Conservation (phyloP, 2,329 filamentous ascomycete genomes). For the Ascochyta rabiei region DNA sequence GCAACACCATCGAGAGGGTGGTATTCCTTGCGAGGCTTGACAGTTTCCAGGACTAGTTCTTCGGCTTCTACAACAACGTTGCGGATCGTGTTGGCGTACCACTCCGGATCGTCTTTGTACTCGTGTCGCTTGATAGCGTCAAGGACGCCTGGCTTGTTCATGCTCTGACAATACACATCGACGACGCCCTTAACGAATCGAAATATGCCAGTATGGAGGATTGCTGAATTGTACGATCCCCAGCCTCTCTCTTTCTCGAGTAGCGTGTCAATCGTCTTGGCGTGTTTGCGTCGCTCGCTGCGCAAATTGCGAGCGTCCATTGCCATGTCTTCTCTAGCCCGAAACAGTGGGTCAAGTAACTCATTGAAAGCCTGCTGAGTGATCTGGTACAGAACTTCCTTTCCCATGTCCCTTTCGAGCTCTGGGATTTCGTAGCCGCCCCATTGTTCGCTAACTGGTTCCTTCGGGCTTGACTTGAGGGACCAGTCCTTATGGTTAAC, state of each 20-base stretch:
- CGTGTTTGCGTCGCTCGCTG: slow-evolving; percentile 33
- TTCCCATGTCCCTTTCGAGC: slow-evolving; percentile 80
- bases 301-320: slow-evolving; percentile 62
- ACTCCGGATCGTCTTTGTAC: not conserved
- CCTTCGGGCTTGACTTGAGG: slow-evolving; percentile 74
- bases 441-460: slow-evolving; percentile 71
- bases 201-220: slow-evolving; percentile 33
- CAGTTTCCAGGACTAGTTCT: slow-evolving; percentile 14
- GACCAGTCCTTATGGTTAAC: slow-evolving; percentile 72
- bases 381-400: slow-evolving; percentile 88
- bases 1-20: not conserved
- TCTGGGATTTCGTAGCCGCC: slow-evolving; percentile 79
- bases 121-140: not conserved
- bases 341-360: slow-evolving; percentile 85
- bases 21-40: slow-evolving; percentile 16
- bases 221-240: slow-evolving; percentile 19
- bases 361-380: slow-evolving; percentile 94
- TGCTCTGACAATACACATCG: slow-evolving; percentile 23
- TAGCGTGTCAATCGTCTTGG: slow-evolving; percentile 26
- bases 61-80: slow-evolving; percentile 26
- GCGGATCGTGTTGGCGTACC: slow-evolving; percentile 16
- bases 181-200: slow-evolving; percentile 35
- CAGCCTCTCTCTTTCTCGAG: slow-evolving; percentile 1
- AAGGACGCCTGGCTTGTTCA: slow-evolving; percentile 13
- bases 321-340: slow-evolving; percentile 77